phyloP scores from a whole-genome alignment of 192 early-diverging fungal genomes.

The Podila horticola region DNA sequence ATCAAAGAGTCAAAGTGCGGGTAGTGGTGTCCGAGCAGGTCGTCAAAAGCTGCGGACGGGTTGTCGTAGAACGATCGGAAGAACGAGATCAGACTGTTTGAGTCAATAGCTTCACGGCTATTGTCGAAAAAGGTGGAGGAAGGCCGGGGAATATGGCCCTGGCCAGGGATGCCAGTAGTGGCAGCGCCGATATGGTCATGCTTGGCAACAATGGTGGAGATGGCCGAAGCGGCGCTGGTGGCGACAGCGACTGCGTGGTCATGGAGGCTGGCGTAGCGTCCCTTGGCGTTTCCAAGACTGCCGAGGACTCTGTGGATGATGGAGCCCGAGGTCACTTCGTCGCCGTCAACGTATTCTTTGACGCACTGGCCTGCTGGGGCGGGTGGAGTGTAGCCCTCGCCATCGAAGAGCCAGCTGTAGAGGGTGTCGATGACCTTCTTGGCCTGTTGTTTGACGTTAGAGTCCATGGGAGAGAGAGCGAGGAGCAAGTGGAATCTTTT shows the following conservation, averaged over 20 bases:
- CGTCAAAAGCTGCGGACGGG: too few relatives aligned
- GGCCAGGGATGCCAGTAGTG: neutral
- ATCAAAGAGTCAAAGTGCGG: too few relatives aligned
- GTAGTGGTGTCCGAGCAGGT: too few relatives aligned
- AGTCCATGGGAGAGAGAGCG: conserved; percentile 1
- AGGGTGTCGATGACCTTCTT: conserved; percentile 24
- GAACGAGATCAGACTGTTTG: too few relatives aligned
- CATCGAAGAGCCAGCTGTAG: conserved; percentile 28
- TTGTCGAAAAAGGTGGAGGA: neutral
- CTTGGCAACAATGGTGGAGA: conserved; percentile 6
- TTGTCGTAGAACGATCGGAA: too few relatives aligned
- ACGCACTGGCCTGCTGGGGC: neutral
- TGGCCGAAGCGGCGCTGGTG: conserved; percentile 16
- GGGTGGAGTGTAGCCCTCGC: neutral
- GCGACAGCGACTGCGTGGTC: conserved; percentile 14
- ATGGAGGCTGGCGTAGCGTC: neutral
- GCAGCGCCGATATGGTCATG: neutral
- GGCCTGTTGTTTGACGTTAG: conserved; percentile 6
- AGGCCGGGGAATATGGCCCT: neutral
- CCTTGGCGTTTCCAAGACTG: neutral
- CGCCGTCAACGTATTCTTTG: conserved; percentile 9
- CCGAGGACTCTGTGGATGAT: neutral
- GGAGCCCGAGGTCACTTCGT: neutral
- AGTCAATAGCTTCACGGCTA: neutral
- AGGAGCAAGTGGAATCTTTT: neutral